Conservation (phyloP, 179 eudicot genomes). For the Amaranthus tricolor region DNA sequence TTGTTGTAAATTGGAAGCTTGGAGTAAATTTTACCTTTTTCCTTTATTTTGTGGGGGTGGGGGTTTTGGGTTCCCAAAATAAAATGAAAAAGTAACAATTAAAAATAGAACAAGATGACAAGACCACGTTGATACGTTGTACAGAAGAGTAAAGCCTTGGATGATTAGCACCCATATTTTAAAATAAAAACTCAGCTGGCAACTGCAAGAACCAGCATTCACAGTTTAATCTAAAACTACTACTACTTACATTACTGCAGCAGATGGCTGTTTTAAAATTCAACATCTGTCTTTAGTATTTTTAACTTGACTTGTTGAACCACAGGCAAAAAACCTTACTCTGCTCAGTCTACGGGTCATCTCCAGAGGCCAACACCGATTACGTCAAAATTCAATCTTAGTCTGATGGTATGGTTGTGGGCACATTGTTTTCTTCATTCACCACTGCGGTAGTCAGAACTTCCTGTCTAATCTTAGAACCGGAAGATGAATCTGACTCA, state of each 20-base stretch:
- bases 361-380: not conserved
- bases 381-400: not conserved
- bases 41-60: too few relatives aligned
- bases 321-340: not conserved
- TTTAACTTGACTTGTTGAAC: not conserved
- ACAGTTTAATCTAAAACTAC: too few relatives aligned
- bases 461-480: not conserved
- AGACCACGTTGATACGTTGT: not conserved
- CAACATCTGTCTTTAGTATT: not conserved
- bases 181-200: not conserved
- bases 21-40: too few relatives aligned
- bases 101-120: not conserved
- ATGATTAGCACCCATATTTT: not conserved
- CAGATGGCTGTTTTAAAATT: not conserved
- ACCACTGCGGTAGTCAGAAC: not conserved
- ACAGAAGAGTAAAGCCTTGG: not conserved
- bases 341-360: not conserved
- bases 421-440: not conserved
- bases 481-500: not conserved
- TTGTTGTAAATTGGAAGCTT: too few relatives aligned
- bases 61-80: too few relatives aligned
- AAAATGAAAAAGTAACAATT: too few relatives aligned
- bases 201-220: conserved; percentile 5
- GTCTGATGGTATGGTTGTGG: not conserved
- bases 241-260: too few relatives aligned